These are phyloP conservation scores for Apium graveolens DNA, from an alignment of 129 eudicot genomes.

Conservation along the genomic window DNA sequence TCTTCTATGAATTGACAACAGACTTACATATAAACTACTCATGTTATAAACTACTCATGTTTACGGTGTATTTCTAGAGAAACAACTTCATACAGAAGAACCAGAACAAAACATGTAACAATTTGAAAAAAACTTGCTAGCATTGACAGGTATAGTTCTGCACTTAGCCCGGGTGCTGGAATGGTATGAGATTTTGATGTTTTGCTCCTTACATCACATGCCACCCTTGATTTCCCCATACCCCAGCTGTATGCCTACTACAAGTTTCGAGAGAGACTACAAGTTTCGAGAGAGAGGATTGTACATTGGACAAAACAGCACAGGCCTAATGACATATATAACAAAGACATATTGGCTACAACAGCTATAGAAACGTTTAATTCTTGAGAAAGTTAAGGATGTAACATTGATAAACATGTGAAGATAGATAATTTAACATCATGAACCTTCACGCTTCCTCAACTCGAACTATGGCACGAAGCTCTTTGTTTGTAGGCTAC, in stretches of 20 bases:
- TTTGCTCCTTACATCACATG: no score
- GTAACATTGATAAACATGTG: neutral
- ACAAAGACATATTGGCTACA: neutral
- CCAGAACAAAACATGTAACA: neutral
- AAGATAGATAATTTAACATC: neutral
- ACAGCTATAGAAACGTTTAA: neutral
- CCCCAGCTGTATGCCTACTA: no score
- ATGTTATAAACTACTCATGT: no score
- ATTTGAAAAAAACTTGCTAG: no score
- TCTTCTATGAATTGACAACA: no score
- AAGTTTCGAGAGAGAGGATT: neutral
- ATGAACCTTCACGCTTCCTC: slow-evolving; percentile 80
- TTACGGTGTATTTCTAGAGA: no score
- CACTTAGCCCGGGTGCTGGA: no score
- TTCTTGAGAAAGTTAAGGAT: neutral
- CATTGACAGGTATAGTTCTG: no score
- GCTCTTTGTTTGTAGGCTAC: slow-evolving; percentile 90
- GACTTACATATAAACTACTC: no score
- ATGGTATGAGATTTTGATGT: no score
- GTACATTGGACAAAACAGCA: neutral
- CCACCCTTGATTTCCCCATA: no score
- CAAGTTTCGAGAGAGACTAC: neutral
- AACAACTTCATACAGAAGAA: neutral
- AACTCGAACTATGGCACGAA: slow-evolving; percentile 73
- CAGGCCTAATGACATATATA: neutral